These are phyloP conservation scores for Odontarrhena argentea DNA, from an alignment of 345 rosid species.

Conservation along the genomic window DNA sequence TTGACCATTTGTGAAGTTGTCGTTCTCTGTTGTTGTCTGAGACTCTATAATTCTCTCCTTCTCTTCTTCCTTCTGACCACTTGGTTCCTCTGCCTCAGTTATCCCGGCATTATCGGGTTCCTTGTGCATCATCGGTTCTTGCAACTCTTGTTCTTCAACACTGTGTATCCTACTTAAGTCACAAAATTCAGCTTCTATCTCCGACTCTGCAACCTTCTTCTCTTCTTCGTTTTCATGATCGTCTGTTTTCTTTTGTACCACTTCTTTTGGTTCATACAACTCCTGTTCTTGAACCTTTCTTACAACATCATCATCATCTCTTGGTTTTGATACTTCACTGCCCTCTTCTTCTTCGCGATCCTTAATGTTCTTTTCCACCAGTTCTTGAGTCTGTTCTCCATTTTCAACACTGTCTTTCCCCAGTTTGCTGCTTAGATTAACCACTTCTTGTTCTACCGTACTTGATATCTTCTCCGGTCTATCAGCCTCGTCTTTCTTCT, in stretches of 20 bases:
- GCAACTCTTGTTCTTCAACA: slow-evolving; percentile 6
- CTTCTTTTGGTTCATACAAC: slow-evolving; percentile 9
- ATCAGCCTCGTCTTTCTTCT: not conserved
- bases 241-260: slow-evolving; percentile 14
- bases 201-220: not conserved
- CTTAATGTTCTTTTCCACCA: not conserved
- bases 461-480: slow-evolving; percentile 10
- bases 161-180: not conserved
- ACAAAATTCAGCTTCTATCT: slow-evolving; percentile 9
- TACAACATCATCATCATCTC: slow-evolving; percentile 17
- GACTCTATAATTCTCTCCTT: slow-evolving; percentile 11
- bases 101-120: slow-evolving; percentile 13
- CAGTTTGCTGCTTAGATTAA: not conserved
- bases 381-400: slow-evolving; percentile 24
- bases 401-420: not conserved
- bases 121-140: slow-evolving; percentile 24
- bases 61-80: slow-evolving; percentile 1
- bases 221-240: not conserved
- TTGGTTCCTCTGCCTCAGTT: slow-evolving; percentile 1
- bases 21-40: slow-evolving; percentile 11
- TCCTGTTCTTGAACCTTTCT: slow-evolving; percentile 28
- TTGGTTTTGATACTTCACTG: slow-evolving; percentile 4
- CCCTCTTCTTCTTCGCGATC: not conserved
- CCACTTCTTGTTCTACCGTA: slow-evolving; percentile 7
- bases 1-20: not conserved